phyloP scores from a whole-genome alignment of 2,329 filamentous ascomycete species.

The Pyrenophora teres region DNA sequence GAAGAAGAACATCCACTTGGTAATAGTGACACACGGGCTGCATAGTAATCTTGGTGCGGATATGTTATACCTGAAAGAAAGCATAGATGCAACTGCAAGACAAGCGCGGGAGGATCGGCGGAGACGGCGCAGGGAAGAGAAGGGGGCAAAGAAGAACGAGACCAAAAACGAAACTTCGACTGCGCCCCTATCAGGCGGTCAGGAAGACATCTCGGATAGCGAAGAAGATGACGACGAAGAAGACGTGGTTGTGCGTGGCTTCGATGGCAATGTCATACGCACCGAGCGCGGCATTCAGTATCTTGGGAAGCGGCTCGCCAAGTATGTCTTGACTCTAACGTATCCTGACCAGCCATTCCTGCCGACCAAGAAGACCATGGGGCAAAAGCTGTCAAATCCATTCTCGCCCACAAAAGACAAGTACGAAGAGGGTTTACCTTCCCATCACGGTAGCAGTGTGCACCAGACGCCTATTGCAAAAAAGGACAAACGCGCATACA shows the following conservation, averaged over 20 bases:
- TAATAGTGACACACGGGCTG: conserved; percentile 89
- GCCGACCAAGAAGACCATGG: conserved; percentile 63
- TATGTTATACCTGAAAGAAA: conserved; percentile 97
- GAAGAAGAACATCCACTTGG: conserved; percentile 82
- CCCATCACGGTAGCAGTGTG: conserved; percentile 66
- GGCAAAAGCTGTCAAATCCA: conserved; percentile 53
- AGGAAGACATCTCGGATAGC: conserved; percentile 50
- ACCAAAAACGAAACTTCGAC: conserved; percentile 42
- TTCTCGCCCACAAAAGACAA: conserved; percentile 52
- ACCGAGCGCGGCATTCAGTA: conserved; percentile 98
- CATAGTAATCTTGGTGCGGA: conserved; percentile 96
- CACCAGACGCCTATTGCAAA: conserved; percentile 54
- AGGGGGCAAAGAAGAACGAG: conserved; percentile 2
- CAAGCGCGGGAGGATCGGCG: conserved; percentile 74
- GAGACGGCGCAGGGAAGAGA: conserved; percentile 55
- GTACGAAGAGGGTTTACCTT: conserved; percentile 54
- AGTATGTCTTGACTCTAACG: conserved; percentile 85
- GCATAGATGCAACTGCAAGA: conserved; percentile 81
- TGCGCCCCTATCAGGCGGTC: conserved; percentile 56
- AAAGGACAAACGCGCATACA: conserved; percentile 66
- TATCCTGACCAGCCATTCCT: conserved; percentile 92
- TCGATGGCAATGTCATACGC: conserved; percentile 83
- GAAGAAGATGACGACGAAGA: conserved; percentile 72
- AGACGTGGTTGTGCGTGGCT: conserved; percentile 87
- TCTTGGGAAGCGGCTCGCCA: conserved; percentile 89